Conservation (phyloP, 257 asterid species). For the Nicotiana paniculata region DNA sequence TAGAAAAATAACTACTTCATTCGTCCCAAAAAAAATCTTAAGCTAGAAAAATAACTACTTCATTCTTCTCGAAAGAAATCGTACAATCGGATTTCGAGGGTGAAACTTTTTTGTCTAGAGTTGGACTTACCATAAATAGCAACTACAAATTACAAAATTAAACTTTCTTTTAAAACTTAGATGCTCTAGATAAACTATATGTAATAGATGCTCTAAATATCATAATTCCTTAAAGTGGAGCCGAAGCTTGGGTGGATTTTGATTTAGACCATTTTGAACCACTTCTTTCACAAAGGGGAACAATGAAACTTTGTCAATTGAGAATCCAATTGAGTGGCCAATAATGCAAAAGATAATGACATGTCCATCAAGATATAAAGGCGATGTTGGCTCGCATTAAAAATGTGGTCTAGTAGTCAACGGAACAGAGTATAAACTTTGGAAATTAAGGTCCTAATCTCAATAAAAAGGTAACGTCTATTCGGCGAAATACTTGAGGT, state of each 20-base stretch:
- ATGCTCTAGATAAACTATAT: background rate
- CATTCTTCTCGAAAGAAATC: too few species aligned
- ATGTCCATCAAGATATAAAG: background rate
- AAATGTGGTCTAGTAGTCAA: background rate
- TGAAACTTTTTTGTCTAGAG: too few species aligned
- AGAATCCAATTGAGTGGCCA: background rate
- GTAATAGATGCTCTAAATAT: background rate
- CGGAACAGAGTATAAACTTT: accelerated
- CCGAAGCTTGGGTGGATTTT: background rate
- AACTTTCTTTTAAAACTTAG: background rate
- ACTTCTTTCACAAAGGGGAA: background rate
- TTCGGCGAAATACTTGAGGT: background rate
- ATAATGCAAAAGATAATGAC: background rate
- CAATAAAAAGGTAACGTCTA: background rate
- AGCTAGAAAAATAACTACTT: too few species aligned
- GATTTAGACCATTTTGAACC: too few species aligned
- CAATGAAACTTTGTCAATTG: background rate
- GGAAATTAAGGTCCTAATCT: accelerated
- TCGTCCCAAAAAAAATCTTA: too few species aligned
- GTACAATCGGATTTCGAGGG: too few species aligned
- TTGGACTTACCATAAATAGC: background rate
- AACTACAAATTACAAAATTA: background rate
- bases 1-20: too few species aligned
- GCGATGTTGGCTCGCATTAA: background rate
- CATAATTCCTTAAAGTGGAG: background rate